phyloP scores from a whole-genome alignment of 192 early-diverging fungal genomes.

The Phlyctochytrium planicorne region DNA sequence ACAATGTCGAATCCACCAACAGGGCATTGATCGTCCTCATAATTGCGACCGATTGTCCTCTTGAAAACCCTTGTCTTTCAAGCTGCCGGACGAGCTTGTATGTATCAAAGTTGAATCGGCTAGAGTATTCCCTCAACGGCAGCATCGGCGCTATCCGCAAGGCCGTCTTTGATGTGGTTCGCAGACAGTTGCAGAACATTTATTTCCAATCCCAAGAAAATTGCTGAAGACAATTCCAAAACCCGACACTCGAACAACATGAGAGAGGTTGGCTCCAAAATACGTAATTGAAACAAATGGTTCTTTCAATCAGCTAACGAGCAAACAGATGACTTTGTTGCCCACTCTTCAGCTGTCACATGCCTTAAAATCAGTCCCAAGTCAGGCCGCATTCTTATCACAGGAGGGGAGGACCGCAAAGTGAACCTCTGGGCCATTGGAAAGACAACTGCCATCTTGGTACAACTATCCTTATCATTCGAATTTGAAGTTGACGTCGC shows the following conservation, averaged over 20 bases:
- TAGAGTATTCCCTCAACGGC: neutral
- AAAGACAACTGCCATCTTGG: constrained; percentile 44
- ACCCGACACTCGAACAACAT: no score
- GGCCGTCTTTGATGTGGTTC: no score
- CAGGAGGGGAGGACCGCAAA: constrained; percentile 56
- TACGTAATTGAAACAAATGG: no score
- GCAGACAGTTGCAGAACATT: neutral
- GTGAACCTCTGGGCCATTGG: constrained; percentile 63
- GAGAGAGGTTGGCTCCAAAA: neutral
- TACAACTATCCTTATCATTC: no score
- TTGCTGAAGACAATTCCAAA: no score
- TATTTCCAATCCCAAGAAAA: no score
- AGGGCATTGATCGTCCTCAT: constrained; percentile 74
- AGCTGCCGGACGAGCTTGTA: constrained; percentile 69
- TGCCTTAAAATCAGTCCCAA: constrained; percentile 57
- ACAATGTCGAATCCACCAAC: constrained; percentile 63
- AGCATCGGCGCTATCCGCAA: neutral
- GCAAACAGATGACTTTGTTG: constrained; percentile 48
- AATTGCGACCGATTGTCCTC: constrained; percentile 70
- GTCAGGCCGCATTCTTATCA: constrained; percentile 53
- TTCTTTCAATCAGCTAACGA: no score
- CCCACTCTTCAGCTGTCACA: constrained; percentile 43
- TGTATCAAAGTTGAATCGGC: constrained; percentile 70
- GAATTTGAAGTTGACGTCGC: no score
- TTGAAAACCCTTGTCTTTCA: constrained; percentile 62